phyloP scores from a whole-genome alignment of 2,329 filamentous ascomycete species.

The Endocalyx cinctus region DNA sequence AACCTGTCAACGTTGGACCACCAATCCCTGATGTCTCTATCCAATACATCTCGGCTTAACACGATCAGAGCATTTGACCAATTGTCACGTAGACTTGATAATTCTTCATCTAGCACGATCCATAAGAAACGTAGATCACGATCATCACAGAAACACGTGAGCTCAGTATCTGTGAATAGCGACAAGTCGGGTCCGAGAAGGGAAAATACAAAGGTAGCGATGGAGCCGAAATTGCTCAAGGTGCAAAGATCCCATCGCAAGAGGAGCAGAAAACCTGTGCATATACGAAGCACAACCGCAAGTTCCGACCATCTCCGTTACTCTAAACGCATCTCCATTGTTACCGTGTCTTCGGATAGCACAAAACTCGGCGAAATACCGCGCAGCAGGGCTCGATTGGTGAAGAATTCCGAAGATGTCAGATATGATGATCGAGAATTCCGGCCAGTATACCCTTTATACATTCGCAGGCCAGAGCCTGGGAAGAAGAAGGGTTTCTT shows the following conservation, averaged over 20 bases:
- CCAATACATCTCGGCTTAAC: slow-evolving; percentile 42
- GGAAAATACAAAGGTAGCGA: too few species aligned
- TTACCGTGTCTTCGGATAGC: slow-evolving; percentile 38
- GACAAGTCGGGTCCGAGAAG: too few species aligned
- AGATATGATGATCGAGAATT: too few species aligned
- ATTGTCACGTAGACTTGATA: slow-evolving; percentile 33
- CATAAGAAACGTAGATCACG: slow-evolving; percentile 2
- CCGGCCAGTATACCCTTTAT: neutral
- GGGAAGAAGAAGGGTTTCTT: neutral
- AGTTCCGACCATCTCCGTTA: too few species aligned
- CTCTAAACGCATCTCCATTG: slow-evolving; percentile 22
- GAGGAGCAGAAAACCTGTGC: too few species aligned
- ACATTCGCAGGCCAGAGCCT: neutral
- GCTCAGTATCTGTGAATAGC: too few species aligned
- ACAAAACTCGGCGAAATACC: slow-evolving; percentile 42
- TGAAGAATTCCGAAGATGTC: neutral
- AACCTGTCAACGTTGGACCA: too few species aligned
- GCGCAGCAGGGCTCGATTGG: slow-evolving; percentile 3
- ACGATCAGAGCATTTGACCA: slow-evolving; percentile 45
- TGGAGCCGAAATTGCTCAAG: too few species aligned
- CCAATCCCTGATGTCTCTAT: slow-evolving; percentile 41
- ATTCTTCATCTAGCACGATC: slow-evolving; percentile 1
- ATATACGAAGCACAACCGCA: too few species aligned
- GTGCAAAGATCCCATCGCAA: too few species aligned
- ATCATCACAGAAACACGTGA: too few species aligned